A percentile compares a stretch with the other conserved stretches of the same genome.
phyloP scores from a whole-genome alignment of 2,329 filamentous ascomycete species.

The Aschersonia sp. region DNA sequence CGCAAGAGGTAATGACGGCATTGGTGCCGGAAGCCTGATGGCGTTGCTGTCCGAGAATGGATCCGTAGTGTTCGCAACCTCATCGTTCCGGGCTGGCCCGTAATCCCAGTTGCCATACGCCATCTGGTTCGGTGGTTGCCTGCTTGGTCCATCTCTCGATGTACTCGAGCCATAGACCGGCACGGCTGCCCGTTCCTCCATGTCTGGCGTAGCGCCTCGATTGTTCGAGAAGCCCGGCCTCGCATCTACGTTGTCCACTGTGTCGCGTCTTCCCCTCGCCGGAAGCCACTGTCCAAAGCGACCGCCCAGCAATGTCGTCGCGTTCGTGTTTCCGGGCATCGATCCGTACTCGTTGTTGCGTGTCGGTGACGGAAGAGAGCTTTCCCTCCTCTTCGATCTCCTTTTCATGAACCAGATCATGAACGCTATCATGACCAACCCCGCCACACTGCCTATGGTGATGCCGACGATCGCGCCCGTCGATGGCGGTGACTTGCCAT shows the following conservation, averaged over 20 bases:
- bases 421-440: constrained; percentile 26
- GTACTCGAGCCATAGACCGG: not conserved
- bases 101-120: not conserved
- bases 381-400: constrained; percentile 11
- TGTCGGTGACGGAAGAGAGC: constrained; percentile 5
- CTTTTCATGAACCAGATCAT: constrained; percentile 35
- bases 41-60: constrained; percentile 37
- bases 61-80: constrained; percentile 10
- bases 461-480: constrained; percentile 32
- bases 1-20: constrained; percentile 2
- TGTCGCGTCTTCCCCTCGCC: not conserved
- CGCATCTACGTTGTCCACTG: not conserved
- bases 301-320: not conserved
- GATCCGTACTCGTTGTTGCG: constrained; percentile 12
- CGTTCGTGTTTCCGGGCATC: constrained; percentile 9
- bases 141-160: not conserved
- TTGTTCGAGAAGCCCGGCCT: not conserved
- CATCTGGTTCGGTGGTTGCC: not conserved
- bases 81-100: not conserved
- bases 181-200: not conserved
- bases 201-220: not conserved
- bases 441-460: constrained; percentile 32
- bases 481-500: constrained; percentile 1
- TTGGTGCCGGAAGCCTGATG: constrained; percentile 11
- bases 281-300: not conserved